Base-by-base conservation (phyloP, 2,329 filamentous ascomycete species). In the Penicillium nordicum region DNA sequence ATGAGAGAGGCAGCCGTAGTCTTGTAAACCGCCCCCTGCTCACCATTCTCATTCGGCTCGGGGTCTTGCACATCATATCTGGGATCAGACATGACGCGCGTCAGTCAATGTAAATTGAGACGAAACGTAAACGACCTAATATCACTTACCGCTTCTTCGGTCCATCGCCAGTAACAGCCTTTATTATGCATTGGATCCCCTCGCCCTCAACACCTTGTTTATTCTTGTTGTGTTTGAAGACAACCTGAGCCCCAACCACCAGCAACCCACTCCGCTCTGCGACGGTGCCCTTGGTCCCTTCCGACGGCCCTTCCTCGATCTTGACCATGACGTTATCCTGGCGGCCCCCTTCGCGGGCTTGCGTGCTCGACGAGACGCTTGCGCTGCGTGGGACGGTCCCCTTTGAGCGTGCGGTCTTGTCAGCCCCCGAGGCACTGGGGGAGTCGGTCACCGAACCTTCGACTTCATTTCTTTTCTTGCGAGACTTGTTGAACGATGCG, bases 61-160 rank as follows among this genome's bases (percentile, higher is more conserved):
- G 88, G 87, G 67, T 93, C 89, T 65, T 91, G 84, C 25, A 92
- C 89, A 71, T 88, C 88, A 75, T 92, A 92, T 43, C 88, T 84
- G 55, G 12, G 10, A 61, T 10, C 59, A 57, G 43, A 27, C 38
- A 36, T 46, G 40, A 59, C 52, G 49, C 53, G 49, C 53, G 47
- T 53, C 36, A 50, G 55, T 63, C 50, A 63, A 62, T 21, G 18
- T 61, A 53, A 40, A 53, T 41, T 34, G 16, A 23, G 48, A 41
- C 36, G 29, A 29, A 36, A 47, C 27, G 36, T 18, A 45, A 36
- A 37, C 23, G 12, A 36, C 40, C 11, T 3, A 45, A 27, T 11
- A 27, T n/a, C 21, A 50, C 72, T 64, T 69, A 80, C 67, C 88
- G 82, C 68, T 85, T 88, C 71, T 91, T 92, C 52, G 68, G 67